Base-by-base conservation (phyloP, 1,139 yeast species). In the Taphrina pruni region DNA sequence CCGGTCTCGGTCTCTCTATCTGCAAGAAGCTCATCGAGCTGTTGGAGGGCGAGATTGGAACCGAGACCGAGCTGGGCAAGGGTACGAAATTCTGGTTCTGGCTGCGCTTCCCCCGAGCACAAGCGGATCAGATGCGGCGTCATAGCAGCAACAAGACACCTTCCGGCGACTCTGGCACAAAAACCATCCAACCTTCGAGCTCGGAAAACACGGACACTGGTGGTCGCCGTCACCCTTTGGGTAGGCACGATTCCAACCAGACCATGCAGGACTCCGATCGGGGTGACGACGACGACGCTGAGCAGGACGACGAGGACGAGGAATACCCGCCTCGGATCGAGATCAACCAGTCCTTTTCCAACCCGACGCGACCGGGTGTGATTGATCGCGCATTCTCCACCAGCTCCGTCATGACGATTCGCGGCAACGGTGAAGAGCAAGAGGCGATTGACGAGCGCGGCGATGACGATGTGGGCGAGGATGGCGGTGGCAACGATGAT, bases 31-130 rank as follows among this genome's bases (percentile, higher is more conserved):
- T 70, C 12, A 51, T 62, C 0, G 87, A 85, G 70, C 75, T 85
- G 41, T 85, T 86, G 88, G 86, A 86, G 46, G 88, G 88, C 1
- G 78, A 78, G 6, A 78, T 86, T 46, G 79, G 83, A 1, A 85
- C 85, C 74, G 85, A 83, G 38, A 84, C 87, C 73, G 76, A 75
- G 11, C 86, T 84, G 73, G 85, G 85, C 1, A 76, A 78, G 45
- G 88, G 89, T 0, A 82, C 87, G 1, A 83, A 83, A 0, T 86
- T 86, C 71, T 79, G 78, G 73, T 83, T 86, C 54, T 58, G 62
- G 62, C 52, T 58, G 38, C 54, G 51, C 39, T 58, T 58, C 43
- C 43, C 62, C 11, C 38, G 43, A 32, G 54, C 62, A 9, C 58
- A 26, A 38, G 20, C 58, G 21, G 58, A 54, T 1, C 58, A 54